phyloP scores from a whole-genome alignment of 2,329 filamentous ascomycete genomes.

The Orbilia oligospora region DNA sequence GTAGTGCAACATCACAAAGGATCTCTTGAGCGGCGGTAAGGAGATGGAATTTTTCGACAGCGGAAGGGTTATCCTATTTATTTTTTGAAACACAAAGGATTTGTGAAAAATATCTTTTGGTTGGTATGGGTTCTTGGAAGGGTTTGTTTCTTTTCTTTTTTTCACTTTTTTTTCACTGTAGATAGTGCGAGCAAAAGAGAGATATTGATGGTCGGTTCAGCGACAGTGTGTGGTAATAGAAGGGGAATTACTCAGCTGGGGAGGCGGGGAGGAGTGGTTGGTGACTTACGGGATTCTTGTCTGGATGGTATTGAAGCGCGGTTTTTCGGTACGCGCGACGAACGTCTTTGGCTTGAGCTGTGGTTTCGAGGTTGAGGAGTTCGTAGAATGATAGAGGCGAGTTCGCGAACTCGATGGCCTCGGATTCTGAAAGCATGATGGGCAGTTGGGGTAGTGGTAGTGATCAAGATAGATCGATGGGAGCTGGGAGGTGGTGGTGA shows the following conservation, averaged over 20 bases:
- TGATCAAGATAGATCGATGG: constrained; percentile 2
- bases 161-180: constrained; percentile 1
- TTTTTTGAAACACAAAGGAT: neutral
- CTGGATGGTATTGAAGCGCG: constrained; percentile 71
- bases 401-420: constrained; percentile 63
- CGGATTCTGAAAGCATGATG: constrained; percentile 62
- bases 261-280: neutral
- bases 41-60: constrained; percentile 71
- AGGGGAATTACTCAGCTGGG: neutral
- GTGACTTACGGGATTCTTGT: constrained; percentile 69
- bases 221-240: constrained; percentile 25
- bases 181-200: constrained; percentile 18
- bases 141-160: neutral
- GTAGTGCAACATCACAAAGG: constrained; percentile 68
- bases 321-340: constrained; percentile 71
- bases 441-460: constrained; percentile 5
- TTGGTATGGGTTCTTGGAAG: constrained; percentile 35
- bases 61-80: constrained; percentile 65
- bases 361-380: constrained; percentile 68
- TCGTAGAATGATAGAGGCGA: constrained; percentile 70
- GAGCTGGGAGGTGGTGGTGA: neutral
- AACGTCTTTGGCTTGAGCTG: constrained; percentile 68
- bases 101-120: constrained; percentile 23
- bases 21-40: constrained; percentile 71
- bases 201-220: constrained; percentile 39